Evolutionary conservation across 2,329 filamentous ascomycete species (phyloP), one percentile per base, ranked within the genome.

Genomic region (Ascocoryne sarcoides): DNA sequence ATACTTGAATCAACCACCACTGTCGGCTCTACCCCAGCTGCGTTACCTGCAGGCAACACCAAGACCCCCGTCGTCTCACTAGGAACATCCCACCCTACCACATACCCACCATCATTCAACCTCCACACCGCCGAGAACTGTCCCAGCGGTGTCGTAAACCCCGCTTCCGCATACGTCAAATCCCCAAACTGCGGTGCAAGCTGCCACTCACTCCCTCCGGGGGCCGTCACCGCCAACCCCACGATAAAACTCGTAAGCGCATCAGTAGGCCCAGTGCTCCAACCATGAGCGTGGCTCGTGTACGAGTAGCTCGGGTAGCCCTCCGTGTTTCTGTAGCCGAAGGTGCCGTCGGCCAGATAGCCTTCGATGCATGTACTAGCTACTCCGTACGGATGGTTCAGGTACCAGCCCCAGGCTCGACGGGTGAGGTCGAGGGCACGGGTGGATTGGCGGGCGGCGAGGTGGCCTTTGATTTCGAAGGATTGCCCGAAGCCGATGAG

Each of bases 371-470:
- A 67, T 0, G 76, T 79, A 31, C 66, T 71, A 41, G 69, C 62
- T 0, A 75, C 78, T n/a, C 73, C 73, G 47, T 74, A 69, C 1
- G 68, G 65, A 43, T 77, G 67, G 43, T 69, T 63, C 12, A 76
- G 58, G 48, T 79, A 79, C 71, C 73, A 77, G 9, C 75, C 76
- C 76, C 76, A 80, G 36, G 64, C 65, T 7, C 61, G 60, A 4
- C 73, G 68, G 21, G 79, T 70, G 12, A 80, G 65, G 9, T 71
- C 63, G 0, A 81, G 59, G 0, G 75, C 73, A 26, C 75, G 68
- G 5, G 60, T 54, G 1, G 74, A 55, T 42, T 67, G 62, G 0
- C 65, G 62, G 1, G 66, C 66, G 0, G 62, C 56, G 4, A 79
- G 60, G 48, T 79, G 76, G 2, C 66, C 75, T 53, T 73, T 70